Evolutionary conservation across 805 yeast genomes (phyloP), one percentile per base, ranked within the genome.

Genomic region (Candida vartiovaarae): DNA sequence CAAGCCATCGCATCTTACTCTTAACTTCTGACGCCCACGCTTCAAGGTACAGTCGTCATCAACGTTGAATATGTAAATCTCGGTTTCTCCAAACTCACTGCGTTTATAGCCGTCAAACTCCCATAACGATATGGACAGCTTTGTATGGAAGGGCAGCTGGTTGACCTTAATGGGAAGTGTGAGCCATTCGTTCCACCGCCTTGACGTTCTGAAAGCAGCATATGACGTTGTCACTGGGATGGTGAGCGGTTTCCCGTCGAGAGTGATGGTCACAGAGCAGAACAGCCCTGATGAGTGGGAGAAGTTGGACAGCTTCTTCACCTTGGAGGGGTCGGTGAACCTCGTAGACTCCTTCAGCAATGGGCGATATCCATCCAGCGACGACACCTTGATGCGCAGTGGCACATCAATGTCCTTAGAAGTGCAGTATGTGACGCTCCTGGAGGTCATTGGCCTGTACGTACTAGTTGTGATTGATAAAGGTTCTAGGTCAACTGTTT

Each of bases 161-260:
- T 75, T 74, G 50, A 84, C 78, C 42, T 72, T 70, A 3, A 90
- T 73, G 1, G 97, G 91, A 38, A 93, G 61, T 38, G 75, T 72
- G 23, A 87, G 62, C 84, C 88, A 82, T 47, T 79, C 78, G 52
- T 82, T 75, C 90, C 93, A 87, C 39, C 59, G 74, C 56, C 74
- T 74, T 30, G 62, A 44, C 29, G 52, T 55, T 45, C 68, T 66
- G 49, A 75, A 73, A 3, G 76, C 68, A 29, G 70, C 69, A 49
- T 75, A 75, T 2, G 75, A 62, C 0, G 82, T 72, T 6, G 68
- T 65, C 2, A 74, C 66, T 0, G 82, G 79, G 4, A 70, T 57
- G 0, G 80, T 71, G 25, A 77, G 43, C 1, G 77, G 74, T 46
- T 72, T 65, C 7, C 66, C 67, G 23, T 71, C 67, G 25, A 72